Conservation (phyloP, 495 filamentous ascomycete species). For the Lasiosphaeris hirsuta region DNA sequence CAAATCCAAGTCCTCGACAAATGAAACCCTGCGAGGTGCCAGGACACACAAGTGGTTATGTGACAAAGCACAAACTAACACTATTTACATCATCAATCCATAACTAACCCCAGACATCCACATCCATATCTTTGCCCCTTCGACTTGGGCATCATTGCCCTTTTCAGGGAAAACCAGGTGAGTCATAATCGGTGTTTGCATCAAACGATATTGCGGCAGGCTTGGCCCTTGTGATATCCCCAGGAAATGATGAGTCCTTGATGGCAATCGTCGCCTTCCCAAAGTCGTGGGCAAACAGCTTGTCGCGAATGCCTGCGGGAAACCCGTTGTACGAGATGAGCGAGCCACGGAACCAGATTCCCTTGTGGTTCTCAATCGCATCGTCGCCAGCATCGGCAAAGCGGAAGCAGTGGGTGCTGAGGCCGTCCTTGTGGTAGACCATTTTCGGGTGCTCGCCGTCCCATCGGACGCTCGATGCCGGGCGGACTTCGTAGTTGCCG, state of each 20-base stretch:
- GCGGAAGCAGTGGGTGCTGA: slow-evolving; percentile 40
- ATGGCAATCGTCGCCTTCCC: slow-evolving; percentile 33
- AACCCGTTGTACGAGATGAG: slow-evolving; percentile 41
- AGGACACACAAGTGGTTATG: no score
- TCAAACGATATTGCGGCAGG: slow-evolving; percentile 34
- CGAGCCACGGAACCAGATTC: slow-evolving; percentile 38
- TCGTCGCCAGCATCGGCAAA: slow-evolving; percentile 39
- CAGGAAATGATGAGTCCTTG: slow-evolving; percentile 34
- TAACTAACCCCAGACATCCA: no score
- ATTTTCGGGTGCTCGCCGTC: slow-evolving; percentile 43
- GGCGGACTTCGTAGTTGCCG: slow-evolving; percentile 34
- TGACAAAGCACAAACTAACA: no score
- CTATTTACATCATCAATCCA: no score
- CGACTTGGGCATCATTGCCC: background rate
- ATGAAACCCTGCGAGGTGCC: no score
- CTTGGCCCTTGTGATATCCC: slow-evolving; percentile 30
- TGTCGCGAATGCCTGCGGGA: slow-evolving; percentile 22
- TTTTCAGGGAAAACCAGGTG: slow-evolving; percentile 21
- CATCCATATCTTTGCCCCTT: no score
- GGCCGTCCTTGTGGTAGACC: slow-evolving; percentile 45
- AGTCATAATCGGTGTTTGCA: slow-evolving; percentile 34
- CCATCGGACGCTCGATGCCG: slow-evolving; percentile 34
- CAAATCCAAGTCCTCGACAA: no score
- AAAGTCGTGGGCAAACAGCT: slow-evolving; percentile 32
- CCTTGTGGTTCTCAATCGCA: slow-evolving; percentile 38